Evolutionary conservation across 345 rosid genomes (phyloP).

Genomic region (Aquilaria malaccensis): DNA sequence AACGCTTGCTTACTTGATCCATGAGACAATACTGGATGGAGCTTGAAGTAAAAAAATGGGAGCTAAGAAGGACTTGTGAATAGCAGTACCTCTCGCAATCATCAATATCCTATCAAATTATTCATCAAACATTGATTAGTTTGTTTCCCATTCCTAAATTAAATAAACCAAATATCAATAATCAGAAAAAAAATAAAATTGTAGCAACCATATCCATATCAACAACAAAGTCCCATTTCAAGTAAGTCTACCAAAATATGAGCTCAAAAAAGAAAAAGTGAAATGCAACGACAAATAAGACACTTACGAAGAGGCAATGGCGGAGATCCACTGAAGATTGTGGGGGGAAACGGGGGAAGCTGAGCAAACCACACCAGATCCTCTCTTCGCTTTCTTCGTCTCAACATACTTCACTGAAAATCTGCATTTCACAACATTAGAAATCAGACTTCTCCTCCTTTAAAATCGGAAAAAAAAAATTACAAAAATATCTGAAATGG

Average conservation of each 20-base stretch:
- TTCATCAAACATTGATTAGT: neutral
- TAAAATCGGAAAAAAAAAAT: no score
- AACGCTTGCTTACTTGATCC: conserved; percentile 63
- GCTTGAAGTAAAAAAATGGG: conserved; percentile 76
- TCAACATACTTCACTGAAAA: conserved; percentile 23
- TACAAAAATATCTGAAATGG: neutral
- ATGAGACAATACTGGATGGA: conserved; percentile 53
- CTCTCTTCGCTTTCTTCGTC: conserved; percentile 35
- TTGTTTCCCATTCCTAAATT: no score
- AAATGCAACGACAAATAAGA: conserved; percentile 5
- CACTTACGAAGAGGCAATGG: conserved; percentile 56
- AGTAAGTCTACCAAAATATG: neutral
- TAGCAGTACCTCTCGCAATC: conserved; percentile 67
- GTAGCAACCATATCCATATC: conserved; percentile 3
- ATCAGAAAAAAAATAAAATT: neutral
- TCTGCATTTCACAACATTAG: conserved; percentile 20
- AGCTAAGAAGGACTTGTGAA: conserved; percentile 71
- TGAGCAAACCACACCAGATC: conserved; percentile 50
- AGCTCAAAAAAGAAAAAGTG: neutral
- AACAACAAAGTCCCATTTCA: neutral
- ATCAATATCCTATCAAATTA: conserved; percentile 43
- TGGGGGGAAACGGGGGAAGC: conserved; percentile 42
- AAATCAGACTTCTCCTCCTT: neutral
- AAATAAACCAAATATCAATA: no score
- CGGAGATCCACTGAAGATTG: conserved; percentile 72